Percentiles rank a stretch among this genome's conserved stretches.
These are phyloP conservation scores for Calonectria honghensis DNA, from an alignment of 2,329 filamentous ascomycete species.

Conservation along the genomic window DNA sequence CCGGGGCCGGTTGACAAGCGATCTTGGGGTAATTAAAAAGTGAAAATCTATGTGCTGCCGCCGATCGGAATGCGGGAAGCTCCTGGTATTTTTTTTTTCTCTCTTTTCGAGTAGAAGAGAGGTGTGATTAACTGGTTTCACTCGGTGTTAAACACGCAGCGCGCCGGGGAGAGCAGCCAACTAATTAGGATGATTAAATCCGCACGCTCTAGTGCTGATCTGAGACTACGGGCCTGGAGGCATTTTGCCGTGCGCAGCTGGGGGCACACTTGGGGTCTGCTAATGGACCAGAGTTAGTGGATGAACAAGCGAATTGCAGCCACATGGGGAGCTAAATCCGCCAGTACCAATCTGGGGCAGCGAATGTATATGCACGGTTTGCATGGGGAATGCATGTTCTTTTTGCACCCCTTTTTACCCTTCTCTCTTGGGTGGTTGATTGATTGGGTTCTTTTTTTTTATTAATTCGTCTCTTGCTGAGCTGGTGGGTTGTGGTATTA, in stretches of 20 bases:
- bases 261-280: constrained; percentile 26
- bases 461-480: background rate
- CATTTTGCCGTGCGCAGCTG: constrained; percentile 21
- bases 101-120: background rate
- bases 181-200: constrained; percentile 6
- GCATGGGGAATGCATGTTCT: constrained; percentile 16
- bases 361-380: background rate
- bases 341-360: constrained; percentile 4
- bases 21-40: constrained; percentile 11
- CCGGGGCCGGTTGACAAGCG: background rate
- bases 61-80: constrained; percentile 14
- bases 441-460: background rate
- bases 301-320: constrained; percentile 12
- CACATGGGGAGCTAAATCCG: constrained; percentile 7
- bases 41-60: constrained; percentile 3
- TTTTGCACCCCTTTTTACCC: background rate
- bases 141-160: constrained; percentile 7
- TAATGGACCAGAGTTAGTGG: constrained; percentile 13
- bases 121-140: constrained; percentile 9
- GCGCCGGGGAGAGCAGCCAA: background rate
- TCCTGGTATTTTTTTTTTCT: constrained; percentile 6
- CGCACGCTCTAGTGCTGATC: constrained; percentile 15
- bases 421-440: background rate
- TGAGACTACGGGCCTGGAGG: constrained; percentile 6
- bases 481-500: constrained; percentile 6